These are phyloP conservation scores for Fusarium sp. DNA, from an alignment of 2,329 filamentous ascomycete species.

Conservation along the genomic window DNA sequence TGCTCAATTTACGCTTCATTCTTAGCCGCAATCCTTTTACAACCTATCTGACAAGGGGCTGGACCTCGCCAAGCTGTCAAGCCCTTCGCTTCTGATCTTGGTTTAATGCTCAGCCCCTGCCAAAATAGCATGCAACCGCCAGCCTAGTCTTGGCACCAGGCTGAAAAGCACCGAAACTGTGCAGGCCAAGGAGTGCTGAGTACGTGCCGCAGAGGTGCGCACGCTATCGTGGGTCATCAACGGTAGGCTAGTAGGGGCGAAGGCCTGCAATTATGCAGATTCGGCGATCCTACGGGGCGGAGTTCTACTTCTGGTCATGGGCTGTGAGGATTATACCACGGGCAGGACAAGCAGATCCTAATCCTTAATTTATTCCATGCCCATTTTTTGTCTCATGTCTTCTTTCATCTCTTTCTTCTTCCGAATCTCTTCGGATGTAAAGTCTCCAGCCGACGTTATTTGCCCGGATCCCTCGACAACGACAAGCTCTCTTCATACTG, in stretches of 20 bases:
- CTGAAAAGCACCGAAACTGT: neutral
- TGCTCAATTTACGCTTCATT: neutral
- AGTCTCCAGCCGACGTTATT: neutral
- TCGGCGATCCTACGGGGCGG: neutral
- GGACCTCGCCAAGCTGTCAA: neutral
- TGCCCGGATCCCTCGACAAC: neutral
- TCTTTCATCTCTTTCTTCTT: neutral
- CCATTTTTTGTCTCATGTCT: neutral
- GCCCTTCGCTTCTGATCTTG: neutral
- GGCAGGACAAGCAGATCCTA: neutral
- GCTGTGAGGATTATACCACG: neutral
- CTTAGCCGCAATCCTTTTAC: neutral
- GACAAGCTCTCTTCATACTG: neutral
- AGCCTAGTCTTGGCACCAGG: neutral
- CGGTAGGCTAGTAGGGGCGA: neutral
- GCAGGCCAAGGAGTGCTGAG: neutral
- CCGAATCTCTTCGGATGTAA: neutral
- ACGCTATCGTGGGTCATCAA: neutral
- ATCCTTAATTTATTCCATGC: neutral
- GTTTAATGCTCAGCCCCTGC: neutral
- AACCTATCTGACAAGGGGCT: neutral
- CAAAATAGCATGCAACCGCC: neutral
- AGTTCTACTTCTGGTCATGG: neutral
- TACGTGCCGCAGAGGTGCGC: neutral
- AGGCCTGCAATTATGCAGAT: neutral